These are phyloP conservation scores for Xylariaceae sp. DNA, from an alignment of 2,329 filamentous ascomycete species.

Conservation along the genomic window DNA sequence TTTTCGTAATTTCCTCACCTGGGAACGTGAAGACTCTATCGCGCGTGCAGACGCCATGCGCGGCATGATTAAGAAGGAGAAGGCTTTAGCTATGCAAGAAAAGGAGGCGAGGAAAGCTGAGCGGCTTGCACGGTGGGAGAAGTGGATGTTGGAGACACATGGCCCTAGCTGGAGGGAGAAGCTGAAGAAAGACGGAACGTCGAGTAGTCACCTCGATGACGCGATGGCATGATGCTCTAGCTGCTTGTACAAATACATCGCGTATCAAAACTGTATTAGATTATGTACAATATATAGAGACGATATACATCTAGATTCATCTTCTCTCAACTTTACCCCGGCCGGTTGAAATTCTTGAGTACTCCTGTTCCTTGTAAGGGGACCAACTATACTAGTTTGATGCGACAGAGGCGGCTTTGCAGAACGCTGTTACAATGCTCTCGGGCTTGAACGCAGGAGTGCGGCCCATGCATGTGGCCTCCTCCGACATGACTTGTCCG, in stretches of 20 bases:
- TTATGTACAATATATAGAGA: too few relatives aligned
- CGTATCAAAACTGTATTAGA: background rate
- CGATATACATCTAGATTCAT: too few relatives aligned
- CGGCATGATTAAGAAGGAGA: slow-evolving; percentile 19
- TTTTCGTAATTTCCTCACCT: slow-evolving; percentile 4
- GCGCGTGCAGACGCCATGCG: slow-evolving; percentile 28
- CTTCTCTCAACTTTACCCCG: too few relatives aligned
- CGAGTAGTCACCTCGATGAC: too few relatives aligned
- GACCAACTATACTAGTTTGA: too few relatives aligned
- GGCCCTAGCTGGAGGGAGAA: background rate
- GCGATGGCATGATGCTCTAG: too few relatives aligned
- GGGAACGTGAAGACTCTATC: slow-evolving; percentile 19
- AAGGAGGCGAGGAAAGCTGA: slow-evolving; percentile 2
- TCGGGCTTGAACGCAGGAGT: background rate
- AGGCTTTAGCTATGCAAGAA: background rate
- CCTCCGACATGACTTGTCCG: too few relatives aligned
- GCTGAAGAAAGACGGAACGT: background rate
- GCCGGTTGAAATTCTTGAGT: too few relatives aligned
- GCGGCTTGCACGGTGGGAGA: background rate
- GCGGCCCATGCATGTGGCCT: background rate
- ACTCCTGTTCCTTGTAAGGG: too few relatives aligned
- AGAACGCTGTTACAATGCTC: background rate
- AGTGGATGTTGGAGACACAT: background rate
- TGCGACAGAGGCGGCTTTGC: too few relatives aligned
- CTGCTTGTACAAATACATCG: too few relatives aligned